Base-by-base conservation (phyloP, 306 rosid genomes). In the Sindora glabra region DNA sequence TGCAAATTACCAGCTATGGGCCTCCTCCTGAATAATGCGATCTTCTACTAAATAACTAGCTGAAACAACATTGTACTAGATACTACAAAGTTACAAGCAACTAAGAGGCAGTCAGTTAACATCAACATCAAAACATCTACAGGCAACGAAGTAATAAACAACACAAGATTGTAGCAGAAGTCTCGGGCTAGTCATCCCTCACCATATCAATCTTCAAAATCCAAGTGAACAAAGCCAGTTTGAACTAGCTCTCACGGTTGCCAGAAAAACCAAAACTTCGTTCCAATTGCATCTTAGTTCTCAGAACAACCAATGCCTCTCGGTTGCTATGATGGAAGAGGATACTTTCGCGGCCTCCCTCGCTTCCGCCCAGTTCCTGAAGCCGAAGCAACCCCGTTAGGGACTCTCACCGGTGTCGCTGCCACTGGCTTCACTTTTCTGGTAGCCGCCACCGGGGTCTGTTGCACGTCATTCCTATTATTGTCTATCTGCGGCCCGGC, bases 331-430 rank as follows among this genome's bases (percentile, higher is more conserved):
- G 66, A 55, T 1, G 5, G 29, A 47, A 80, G 52, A 16, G 70
- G 66, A 56, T 60, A 12, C 44, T 67, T 73, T 54, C 78, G 77
- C 0, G 88, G 83, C 73, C 94, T 79, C 9, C 94, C 94, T 61
- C 85, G 72, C 76, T 84, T 90, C 79, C 38, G 65, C 24, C 9
- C 12, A 45, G 50, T 21, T 52, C 48, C 16, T 17, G 58, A 7
- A 11, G 0, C 33, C 25, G 48, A 13, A 25, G 24, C 52, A 36
- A 52, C 52, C 34, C 82, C 91, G 61, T 65, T 71, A 21, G 34
- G 34, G 8, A 48, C 51, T 50, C 21, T 58, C n/a, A 15, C 37
- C 64, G 36, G 2, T 16, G 8, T 64, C 24, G 2, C 64, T 36
- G 12, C 19, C 56, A 4, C 38, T 18, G 11, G 33, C 11, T 3